Evolutionary conservation across 2,329 filamentous ascomycete species (phyloP).

Genomic region (Didymella segeticola): DNA sequence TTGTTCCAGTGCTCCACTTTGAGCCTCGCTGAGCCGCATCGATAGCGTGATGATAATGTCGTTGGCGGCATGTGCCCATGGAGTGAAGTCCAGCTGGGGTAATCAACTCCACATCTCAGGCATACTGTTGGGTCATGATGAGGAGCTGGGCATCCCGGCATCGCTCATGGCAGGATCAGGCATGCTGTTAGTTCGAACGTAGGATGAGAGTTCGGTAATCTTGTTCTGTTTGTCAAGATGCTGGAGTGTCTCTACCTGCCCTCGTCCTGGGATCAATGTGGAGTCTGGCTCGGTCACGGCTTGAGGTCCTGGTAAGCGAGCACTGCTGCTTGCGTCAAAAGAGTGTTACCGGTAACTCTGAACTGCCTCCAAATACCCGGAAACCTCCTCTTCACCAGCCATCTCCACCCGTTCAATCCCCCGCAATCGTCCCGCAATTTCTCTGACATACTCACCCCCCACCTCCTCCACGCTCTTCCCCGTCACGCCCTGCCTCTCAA

Average conservation of each 20-base stretch:
- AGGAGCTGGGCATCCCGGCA: slow-evolving; percentile 6
- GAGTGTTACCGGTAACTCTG: not conserved
- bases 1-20: slow-evolving; percentile 12
- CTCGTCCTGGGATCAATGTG: too few species aligned
- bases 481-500: slow-evolving; percentile 62
- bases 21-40: slow-evolving; percentile 23
- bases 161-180: not conserved
- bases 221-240: too few species aligned
- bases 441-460: slow-evolving; percentile 50
- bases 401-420: slow-evolving; percentile 31
- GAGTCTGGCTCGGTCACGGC: too few species aligned
- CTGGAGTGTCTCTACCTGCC: too few species aligned
- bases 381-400: slow-evolving; percentile 23
- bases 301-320: not conserved
- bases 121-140: not conserved
- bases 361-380: slow-evolving; percentile 11
- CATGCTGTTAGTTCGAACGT: not conserved
- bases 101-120: slow-evolving; percentile 10
- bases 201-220: not conserved
- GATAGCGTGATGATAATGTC: not conserved
- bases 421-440: slow-evolving; percentile 42
- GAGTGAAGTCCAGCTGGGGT: slow-evolving; percentile 9
- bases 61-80: slow-evolving; percentile 5
- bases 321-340: not conserved
- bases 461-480: slow-evolving; percentile 48